A percentile compares a stretch with the other conserved stretches of the same genome.
phyloP scores from a whole-genome alignment of 164 flowering plant species.

The Macadamia tetraphylla region DNA sequence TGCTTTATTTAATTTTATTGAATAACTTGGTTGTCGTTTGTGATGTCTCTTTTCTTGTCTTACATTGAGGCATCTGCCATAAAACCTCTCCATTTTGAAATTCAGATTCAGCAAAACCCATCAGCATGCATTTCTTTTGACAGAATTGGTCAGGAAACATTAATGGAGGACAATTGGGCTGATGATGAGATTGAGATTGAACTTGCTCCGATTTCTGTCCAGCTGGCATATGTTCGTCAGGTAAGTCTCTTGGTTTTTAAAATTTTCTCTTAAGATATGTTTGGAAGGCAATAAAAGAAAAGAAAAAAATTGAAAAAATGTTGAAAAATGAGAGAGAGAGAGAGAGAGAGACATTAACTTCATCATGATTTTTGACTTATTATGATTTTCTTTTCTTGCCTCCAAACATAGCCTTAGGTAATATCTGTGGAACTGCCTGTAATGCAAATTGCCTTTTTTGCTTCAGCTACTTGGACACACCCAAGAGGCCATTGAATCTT shows the following conservation, averaged over 20 bases:
- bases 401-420: not conserved
- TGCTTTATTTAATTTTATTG: not conserved
- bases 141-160: slow-evolving; percentile 91
- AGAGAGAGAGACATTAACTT: no score
- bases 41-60: not conserved
- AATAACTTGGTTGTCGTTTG: not conserved
- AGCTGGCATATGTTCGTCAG: slow-evolving; percentile 93
- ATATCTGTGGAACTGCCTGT: slow-evolving; percentile 2
- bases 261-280: not conserved
- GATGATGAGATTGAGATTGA: slow-evolving; percentile 91
- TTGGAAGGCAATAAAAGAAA: no score
- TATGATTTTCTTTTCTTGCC: no score
- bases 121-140: slow-evolving; percentile 6
- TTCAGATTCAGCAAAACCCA: not conserved
- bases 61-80: not conserved
- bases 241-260: slow-evolving; percentile 24
- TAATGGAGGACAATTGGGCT: slow-evolving; percentile 78
- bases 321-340: no score
- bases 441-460: slow-evolving; percentile 9
- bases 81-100: not conserved
- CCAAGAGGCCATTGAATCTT: slow-evolving; percentile 66
- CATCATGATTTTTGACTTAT: no score
- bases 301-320: no score
- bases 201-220: slow-evolving; percentile 86
- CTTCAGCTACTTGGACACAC: slow-evolving; percentile 64